phyloP scores from a whole-genome alignment of 2,329 filamentous ascomycete genomes.

The Aspergillus nomiae region DNA sequence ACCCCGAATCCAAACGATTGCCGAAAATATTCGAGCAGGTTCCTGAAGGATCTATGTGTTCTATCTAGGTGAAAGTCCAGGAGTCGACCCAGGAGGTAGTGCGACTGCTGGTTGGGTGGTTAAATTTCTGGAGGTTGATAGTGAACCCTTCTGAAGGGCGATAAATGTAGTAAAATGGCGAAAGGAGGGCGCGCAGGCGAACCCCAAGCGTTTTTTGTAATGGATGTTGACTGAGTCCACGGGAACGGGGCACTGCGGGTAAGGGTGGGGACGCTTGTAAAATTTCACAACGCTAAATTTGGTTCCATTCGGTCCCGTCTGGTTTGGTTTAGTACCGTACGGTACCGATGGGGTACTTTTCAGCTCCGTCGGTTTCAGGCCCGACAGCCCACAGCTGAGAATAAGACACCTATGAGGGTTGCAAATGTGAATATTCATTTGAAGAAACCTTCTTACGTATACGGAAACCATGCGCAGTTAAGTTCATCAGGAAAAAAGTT shows the following conservation, averaged over 20 bases:
- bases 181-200: not conserved
- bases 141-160: not conserved
- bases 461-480: not conserved
- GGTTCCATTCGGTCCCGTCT: not conserved
- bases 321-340: constrained; percentile 2
- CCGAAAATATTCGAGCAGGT: not conserved
- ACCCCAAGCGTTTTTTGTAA: constrained; percentile 5
- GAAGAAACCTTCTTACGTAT: not conserved
- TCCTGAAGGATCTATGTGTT: not conserved
- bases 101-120: not conserved
- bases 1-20: not conserved
- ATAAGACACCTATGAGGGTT: not conserved
- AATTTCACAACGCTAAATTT: constrained; percentile 1
- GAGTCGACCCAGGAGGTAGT: not conserved
- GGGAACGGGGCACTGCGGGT: not conserved
- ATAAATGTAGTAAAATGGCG: not conserved
- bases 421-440: not conserved
- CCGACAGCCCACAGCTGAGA: not conserved
- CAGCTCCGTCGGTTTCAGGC: not conserved
- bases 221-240: not conserved
- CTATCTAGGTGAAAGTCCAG: not conserved
- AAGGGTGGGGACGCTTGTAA: not conserved
- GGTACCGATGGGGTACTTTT: not conserved
- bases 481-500: not conserved
- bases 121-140: too few relatives aligned